Conservation (phyloP, 1,284 basidiomycete genomes). For the Trametes hirsuta region DNA sequence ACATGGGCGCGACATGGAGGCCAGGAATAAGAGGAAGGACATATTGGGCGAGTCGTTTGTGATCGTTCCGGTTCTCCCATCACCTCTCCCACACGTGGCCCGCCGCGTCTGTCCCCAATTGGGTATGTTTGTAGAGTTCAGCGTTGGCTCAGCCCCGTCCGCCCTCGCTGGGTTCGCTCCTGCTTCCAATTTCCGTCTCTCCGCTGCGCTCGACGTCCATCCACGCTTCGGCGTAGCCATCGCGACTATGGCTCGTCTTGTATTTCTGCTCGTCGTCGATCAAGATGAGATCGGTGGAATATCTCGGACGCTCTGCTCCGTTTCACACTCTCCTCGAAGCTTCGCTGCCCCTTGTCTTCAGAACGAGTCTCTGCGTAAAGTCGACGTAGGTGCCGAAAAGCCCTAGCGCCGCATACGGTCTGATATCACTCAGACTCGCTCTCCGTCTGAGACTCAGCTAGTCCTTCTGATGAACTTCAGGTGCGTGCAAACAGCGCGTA, state of each 20-base stretch:
- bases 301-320: not conserved
- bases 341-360: conserved; percentile 14
- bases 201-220: conserved; percentile 2
- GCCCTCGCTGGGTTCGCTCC: not conserved
- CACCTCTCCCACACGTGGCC: conserved; percentile 20
- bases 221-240: conserved; percentile 20
- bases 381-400: not conserved
- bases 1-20: conserved; percentile 20
- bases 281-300: not conserved
- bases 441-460: not conserved
- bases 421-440: not conserved
- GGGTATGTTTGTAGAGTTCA: conserved; percentile 25
- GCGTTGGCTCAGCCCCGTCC: conserved; percentile 1
- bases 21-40: conserved; percentile 37
- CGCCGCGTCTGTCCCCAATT: conserved; percentile 15
- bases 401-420: not conserved
- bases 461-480: conserved; percentile 16
- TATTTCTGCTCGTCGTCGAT: conserved; percentile 9
- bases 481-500: conserved; percentile 3
- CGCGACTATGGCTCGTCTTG: conserved; percentile 24
- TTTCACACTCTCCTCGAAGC: conserved; percentile 13
- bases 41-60: conserved; percentile 36
- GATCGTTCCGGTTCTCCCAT: conserved; percentile 14
- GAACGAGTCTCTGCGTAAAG: conserved; percentile 10
- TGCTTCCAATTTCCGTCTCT: conserved; percentile 7